Percentiles rank a stretch among this genome's conserved stretches.
These are phyloP conservation scores for Sanchytrium tribonematis DNA, from an alignment of 371 early-diverging fungal genomes.

Conservation along the genomic window DNA sequence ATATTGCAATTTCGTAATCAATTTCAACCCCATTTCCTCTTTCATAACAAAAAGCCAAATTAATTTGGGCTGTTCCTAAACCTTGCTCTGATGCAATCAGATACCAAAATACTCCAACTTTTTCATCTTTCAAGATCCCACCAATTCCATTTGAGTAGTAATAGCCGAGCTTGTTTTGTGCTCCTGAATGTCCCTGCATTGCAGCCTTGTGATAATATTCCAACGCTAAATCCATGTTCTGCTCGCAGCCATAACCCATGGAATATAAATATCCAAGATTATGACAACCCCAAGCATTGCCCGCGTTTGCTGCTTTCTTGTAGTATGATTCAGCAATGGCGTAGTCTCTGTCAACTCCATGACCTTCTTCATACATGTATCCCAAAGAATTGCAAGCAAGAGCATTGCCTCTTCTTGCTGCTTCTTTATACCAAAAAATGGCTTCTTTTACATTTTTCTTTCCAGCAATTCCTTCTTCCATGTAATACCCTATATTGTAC, in stretches of 20 bases:
- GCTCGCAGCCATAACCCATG: slow-evolving; percentile 43
- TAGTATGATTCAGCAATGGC: slow-evolving; percentile 16
- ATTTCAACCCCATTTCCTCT: slow-evolving; percentile 38
- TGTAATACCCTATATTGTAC: slow-evolving; percentile 45
- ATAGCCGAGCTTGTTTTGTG: slow-evolving; percentile 58
- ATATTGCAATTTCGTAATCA: slow-evolving; percentile 26
- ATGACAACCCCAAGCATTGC: slow-evolving; percentile 39
- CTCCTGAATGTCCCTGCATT: slow-evolving; percentile 40
- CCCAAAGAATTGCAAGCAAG: slow-evolving; percentile 68
- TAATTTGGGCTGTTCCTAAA: slow-evolving; percentile 13
- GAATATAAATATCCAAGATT: slow-evolving; percentile 55
- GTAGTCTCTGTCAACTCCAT: slow-evolving; percentile 16
- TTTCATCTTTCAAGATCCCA: slow-evolving; percentile 27
- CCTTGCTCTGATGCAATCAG: slow-evolving; percentile 28
- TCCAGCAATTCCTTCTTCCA: slow-evolving; percentile 46
- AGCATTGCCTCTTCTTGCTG: slow-evolving; percentile 50
- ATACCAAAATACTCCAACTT: slow-evolving; percentile 41
- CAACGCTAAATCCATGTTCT: slow-evolving; percentile 28
- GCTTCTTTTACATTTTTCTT: slow-evolving; percentile 32
- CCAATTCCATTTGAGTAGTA: slow-evolving; percentile 9
- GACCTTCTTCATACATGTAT: slow-evolving; percentile 41
- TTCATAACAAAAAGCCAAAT: slow-evolving; percentile 28
- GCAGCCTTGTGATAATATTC: slow-evolving; percentile 51
- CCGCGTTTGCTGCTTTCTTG: slow-evolving; percentile 16
- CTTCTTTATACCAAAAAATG: slow-evolving; percentile 41